Conservation (phyloP, 495 filamentous ascomycete species). For the Penicillium longicatenatum region DNA sequence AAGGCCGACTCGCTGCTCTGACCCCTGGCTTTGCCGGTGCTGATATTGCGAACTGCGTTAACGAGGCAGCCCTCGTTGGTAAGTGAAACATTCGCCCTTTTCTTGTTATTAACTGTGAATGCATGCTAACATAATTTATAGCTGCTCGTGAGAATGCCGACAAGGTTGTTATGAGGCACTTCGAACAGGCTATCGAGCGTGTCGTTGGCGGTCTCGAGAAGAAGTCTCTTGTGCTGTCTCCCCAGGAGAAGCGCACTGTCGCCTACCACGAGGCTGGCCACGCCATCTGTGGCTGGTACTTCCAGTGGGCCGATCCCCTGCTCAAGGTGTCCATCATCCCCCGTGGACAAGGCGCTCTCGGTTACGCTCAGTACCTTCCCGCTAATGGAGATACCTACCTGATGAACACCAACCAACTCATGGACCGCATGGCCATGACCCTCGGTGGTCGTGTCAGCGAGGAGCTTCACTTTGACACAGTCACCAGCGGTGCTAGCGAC, state of each 20-base stretch:
- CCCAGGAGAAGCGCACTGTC: constrained; percentile 90
- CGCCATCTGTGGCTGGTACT: constrained; percentile 98
- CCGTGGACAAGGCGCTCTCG: constrained; percentile 87
- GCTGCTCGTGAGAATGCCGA: constrained; percentile 80
- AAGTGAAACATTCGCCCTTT: constrained; percentile 38
- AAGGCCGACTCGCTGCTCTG: constrained; percentile 83
- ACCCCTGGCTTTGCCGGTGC: constrained; percentile 97
- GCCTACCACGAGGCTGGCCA: constrained; percentile 99
- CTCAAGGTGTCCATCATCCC: constrained; percentile 99
- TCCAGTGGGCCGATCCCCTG: constrained; percentile 92
- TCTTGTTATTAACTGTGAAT: neutral
- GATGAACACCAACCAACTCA: constrained; percentile 92
- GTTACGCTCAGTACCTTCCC: constrained; percentile 97
- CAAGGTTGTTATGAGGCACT: constrained; percentile 80
- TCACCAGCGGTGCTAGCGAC: constrained; percentile 90
- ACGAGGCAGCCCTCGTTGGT: constrained; percentile 97
- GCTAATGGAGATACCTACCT: constrained; percentile 80
- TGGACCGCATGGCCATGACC: constrained; percentile 99
- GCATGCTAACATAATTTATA: constrained; percentile 44
- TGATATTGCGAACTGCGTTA: constrained; percentile 97
- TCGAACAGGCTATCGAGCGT: constrained; percentile 96
- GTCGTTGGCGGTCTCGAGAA: constrained; percentile 95
- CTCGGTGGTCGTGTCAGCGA: constrained; percentile 92
- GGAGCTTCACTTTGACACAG: constrained; percentile 93
- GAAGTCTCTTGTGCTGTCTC: constrained; percentile 89